Percentiles rank a stretch among this genome's conserved stretches.
phyloP scores from a whole-genome alignment of 169 alveolate species.

The Plasmodium relictum region DNA sequence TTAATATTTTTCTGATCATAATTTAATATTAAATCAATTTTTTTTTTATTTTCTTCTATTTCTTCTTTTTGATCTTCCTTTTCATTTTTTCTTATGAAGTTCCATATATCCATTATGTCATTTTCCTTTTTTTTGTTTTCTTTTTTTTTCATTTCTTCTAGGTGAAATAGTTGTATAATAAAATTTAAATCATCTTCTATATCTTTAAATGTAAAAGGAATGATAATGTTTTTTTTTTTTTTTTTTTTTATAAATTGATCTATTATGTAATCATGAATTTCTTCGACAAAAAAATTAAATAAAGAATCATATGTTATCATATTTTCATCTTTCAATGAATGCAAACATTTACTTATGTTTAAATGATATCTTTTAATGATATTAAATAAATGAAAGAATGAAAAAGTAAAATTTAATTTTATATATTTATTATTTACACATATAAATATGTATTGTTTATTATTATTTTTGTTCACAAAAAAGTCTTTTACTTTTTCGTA shows the following conservation, averaged over 20 bases:
- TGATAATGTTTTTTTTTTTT: slow-evolving; percentile 43
- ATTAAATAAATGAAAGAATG: slow-evolving; percentile 41
- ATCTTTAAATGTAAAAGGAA: slow-evolving; percentile 45
- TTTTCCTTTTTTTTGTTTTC: background rate
- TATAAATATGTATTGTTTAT: slow-evolving; percentile 31
- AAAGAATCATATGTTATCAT: background rate
- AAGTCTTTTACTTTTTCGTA: slow-evolving; percentile 41
- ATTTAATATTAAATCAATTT: slow-evolving; percentile 23
- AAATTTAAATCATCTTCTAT: slow-evolving; percentile 9
- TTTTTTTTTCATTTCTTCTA: background rate
- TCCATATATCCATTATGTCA: slow-evolving; percentile 55
- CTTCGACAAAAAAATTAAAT: slow-evolving; percentile 17
- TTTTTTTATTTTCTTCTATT: slow-evolving; percentile 51
- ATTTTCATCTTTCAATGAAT: background rate
- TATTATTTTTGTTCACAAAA: slow-evolving; percentile 14
- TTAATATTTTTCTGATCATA: slow-evolving; percentile 46
- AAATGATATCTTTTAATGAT: slow-evolving; percentile 40
- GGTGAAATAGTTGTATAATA: background rate
- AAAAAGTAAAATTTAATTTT: slow-evolving; percentile 20
- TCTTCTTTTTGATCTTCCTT: slow-evolving; percentile 25
- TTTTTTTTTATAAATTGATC: slow-evolving; percentile 25
- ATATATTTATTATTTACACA: slow-evolving; percentile 22
- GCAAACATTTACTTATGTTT: slow-evolving; percentile 3
- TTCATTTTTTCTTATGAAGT: slow-evolving; percentile 39
- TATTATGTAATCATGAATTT: slow-evolving; percentile 47